Percentiles rank a stretch among this genome's conserved stretches.
Conservation (phyloP, 805 yeast genomes). For the Candida tallmaniae region DNA sequence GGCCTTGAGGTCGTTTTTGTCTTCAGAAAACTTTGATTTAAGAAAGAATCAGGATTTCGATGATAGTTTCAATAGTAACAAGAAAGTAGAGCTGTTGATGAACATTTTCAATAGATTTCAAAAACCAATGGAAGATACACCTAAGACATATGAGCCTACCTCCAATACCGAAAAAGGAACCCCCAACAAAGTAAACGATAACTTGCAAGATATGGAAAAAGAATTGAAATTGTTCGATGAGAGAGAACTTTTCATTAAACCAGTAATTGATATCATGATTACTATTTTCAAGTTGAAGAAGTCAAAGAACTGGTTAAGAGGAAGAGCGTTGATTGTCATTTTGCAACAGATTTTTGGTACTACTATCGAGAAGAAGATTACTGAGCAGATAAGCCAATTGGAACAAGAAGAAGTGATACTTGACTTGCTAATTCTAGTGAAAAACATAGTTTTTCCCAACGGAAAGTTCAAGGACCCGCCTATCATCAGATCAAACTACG, state of each 20-base stretch:
- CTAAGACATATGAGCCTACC: slow-evolving; percentile 20
- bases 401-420: slow-evolving; percentile 43
- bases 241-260: slow-evolving; percentile 55
- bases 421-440: slow-evolving; percentile 24
- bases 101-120: slow-evolving; percentile 18
- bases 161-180: slow-evolving; percentile 13
- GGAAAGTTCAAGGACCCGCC: slow-evolving; percentile 48
- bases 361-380: slow-evolving; percentile 69
- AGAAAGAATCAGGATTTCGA: slow-evolving; percentile 27
- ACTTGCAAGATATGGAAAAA: slow-evolving; percentile 46
- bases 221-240: slow-evolving; percentile 53
- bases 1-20: slow-evolving; percentile 70
- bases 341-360: slow-evolving; percentile 85
- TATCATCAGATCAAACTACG: slow-evolving; percentile 43
- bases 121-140: too few relatives aligned
- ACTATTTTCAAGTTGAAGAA: slow-evolving; percentile 62
- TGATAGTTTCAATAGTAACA: slow-evolving; percentile 11
- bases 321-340: slow-evolving; percentile 74
- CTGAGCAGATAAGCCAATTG: slow-evolving; percentile 35
- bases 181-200: slow-evolving; percentile 16
- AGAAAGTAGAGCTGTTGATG: slow-evolving; percentile 26
- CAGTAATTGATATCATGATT: slow-evolving; percentile 73
- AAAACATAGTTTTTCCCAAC: slow-evolving; percentile 34
- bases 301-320: slow-evolving; percentile 75
- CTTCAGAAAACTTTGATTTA: slow-evolving; percentile 56